phyloP scores from a whole-genome alignment of 2,329 filamentous ascomycete species.

The Seiridium cupressi region DNA sequence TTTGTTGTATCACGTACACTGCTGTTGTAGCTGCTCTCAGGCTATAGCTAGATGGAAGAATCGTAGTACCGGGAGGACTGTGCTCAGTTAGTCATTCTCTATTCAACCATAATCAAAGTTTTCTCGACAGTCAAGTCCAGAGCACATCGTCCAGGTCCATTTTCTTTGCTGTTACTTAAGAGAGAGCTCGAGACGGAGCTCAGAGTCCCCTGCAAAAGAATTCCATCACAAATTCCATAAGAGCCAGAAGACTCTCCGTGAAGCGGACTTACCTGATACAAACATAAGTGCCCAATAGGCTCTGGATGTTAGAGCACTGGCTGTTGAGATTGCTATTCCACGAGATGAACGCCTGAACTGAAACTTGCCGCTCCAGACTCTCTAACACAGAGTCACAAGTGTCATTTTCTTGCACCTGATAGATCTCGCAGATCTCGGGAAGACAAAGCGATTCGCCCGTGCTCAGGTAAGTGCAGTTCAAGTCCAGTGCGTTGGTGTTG shows the following conservation, averaged over 20 bases:
- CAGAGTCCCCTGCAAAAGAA: too few species aligned
- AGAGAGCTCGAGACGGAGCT: too few species aligned
- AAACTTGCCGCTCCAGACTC: conserved; percentile 14
- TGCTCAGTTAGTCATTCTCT: background rate
- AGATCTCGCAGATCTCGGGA: background rate
- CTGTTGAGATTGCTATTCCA: conserved; percentile 23
- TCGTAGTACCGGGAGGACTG: background rate
- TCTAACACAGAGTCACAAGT: conserved; percentile 17
- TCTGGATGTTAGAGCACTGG: conserved; percentile 18
- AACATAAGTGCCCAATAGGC: conserved; percentile 15
- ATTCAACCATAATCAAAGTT: too few species aligned
- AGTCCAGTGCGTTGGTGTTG: conserved; percentile 10
- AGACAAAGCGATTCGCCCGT: background rate
- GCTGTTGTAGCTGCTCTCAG: conserved; percentile 6
- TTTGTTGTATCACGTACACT: background rate
- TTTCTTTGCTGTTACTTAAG: too few species aligned
- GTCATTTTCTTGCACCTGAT: conserved; percentile 16
- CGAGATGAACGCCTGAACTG: conserved; percentile 14
- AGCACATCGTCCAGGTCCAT: too few species aligned
- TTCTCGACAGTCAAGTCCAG: too few species aligned
- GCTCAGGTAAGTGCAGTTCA: conserved; percentile 4
- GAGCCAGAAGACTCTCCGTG: too few species aligned
- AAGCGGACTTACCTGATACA: conserved; percentile 13
- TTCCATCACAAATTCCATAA: too few species aligned
- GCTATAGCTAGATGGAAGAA: background rate